Evolutionary conservation across 2,329 filamentous ascomycete genomes (phyloP).

Genomic region (Neonectria coccinea): DNA sequence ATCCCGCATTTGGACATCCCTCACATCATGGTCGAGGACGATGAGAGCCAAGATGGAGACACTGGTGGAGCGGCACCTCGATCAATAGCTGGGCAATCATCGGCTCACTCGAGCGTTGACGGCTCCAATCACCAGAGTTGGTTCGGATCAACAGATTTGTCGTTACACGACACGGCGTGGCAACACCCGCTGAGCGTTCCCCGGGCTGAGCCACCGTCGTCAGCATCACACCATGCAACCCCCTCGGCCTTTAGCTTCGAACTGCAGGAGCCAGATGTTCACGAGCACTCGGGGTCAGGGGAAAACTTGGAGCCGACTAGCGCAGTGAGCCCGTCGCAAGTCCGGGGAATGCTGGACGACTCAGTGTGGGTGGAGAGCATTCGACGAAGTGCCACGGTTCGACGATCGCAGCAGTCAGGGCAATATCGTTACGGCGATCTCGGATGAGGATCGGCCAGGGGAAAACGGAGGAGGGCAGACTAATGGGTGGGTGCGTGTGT

Average conservation of each 20-base stretch:
- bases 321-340: slow-evolving; percentile 79
- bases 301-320: slow-evolving; percentile 64
- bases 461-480: background rate
- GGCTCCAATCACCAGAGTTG: slow-evolving; percentile 56
- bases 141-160: slow-evolving; percentile 58
- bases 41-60: slow-evolving; percentile 61
- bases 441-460: slow-evolving; percentile 31
- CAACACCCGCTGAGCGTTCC: slow-evolving; percentile 68
- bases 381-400: slow-evolving; percentile 82
- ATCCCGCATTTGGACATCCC: slow-evolving; percentile 86
- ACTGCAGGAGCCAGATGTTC: slow-evolving; percentile 59
- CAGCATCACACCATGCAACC: slow-evolving; percentile 55
- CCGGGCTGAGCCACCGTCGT: slow-evolving; percentile 57
- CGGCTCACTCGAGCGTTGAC: slow-evolving; percentile 43
- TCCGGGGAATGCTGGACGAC: slow-evolving; percentile 87
- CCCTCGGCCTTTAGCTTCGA: slow-evolving; percentile 71
- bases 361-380: slow-evolving; percentile 96
- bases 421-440: slow-evolving; percentile 50
- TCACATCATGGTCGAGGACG: slow-evolving; percentile 90
- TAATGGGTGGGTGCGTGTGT: slow-evolving; percentile 5
- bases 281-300: slow-evolving; percentile 43
- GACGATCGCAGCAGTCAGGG: slow-evolving; percentile 54
- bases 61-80: slow-evolving; percentile 34
- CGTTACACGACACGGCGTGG: slow-evolving; percentile 47
- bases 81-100: slow-evolving; percentile 38